Percentiles rank a stretch among this genome's conserved stretches.
These are phyloP conservation scores for Saturnispora kantuleensis DNA, from an alignment of 805 yeast species.

Conservation along the genomic window DNA sequence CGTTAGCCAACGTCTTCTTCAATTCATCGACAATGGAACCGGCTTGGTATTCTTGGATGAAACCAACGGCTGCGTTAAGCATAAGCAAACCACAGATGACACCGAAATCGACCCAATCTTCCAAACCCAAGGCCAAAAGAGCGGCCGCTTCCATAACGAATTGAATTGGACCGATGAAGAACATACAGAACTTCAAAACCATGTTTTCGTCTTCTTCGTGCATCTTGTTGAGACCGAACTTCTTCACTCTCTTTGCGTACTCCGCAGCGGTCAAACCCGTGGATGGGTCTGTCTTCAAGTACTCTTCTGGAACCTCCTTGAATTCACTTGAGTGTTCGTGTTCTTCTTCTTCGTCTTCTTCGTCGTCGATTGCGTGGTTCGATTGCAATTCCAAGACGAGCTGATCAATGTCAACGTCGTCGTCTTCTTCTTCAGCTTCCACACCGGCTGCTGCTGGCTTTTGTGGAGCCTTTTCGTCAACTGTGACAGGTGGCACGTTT, in stretches of 20 bases:
- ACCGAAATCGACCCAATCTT: slow-evolving; percentile 99
- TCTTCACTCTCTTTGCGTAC: slow-evolving; percentile 75
- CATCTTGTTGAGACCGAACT: slow-evolving; percentile 85
- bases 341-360: slow-evolving; percentile 43
- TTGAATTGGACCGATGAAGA: slow-evolving; percentile 92
- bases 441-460: slow-evolving; percentile 34
- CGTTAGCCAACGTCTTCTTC: slow-evolving; percentile 88
- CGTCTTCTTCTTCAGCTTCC: slow-evolving; percentile 37
- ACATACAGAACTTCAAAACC: slow-evolving; percentile 69
- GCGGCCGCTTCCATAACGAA: slow-evolving; percentile 98
- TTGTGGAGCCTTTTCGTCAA: slow-evolving; percentile 43
- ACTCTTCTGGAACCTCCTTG: slow-evolving; percentile 78
- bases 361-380: slow-evolving; percentile 41
- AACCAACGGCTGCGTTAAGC: slow-evolving; percentile 90
- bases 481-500: slow-evolving; percentile 9
- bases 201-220: slow-evolving; percentile 78
- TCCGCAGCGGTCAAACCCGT: slow-evolving; percentile 71
- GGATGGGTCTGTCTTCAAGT: slow-evolving; percentile 71
- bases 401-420: slow-evolving; percentile 53
- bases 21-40: slow-evolving; percentile 96
- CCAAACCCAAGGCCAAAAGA: slow-evolving; percentile 87
- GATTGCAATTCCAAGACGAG: slow-evolving; percentile 74
- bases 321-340: slow-evolving; percentile 40
- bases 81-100: slow-evolving; percentile 81
- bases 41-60: slow-evolving; percentile 95